Evolutionary conservation across 2,329 filamentous ascomycete species (phyloP), one percentile per base, ranked within the genome.

Genomic region (Fusarium bulbicola): DNA sequence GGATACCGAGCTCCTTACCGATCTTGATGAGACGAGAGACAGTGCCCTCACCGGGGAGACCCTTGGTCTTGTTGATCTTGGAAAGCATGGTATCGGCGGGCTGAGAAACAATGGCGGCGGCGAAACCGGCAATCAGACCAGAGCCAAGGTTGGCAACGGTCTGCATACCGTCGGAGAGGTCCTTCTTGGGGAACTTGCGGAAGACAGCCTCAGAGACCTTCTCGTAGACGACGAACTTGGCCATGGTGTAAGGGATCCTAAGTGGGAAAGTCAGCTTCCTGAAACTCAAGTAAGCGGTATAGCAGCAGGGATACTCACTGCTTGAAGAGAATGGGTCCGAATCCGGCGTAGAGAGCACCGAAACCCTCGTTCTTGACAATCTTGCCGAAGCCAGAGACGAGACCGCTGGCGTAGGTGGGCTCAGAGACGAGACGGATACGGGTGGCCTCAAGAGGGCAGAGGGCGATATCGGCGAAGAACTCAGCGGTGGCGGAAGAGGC

Each of bases 31-130:
- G 86, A 84, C 94, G 92, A 83, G 87, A 89, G 82, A 89, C 89
- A 79, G 93, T 96, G 80, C 94, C 91, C 88, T 97, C 93, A 88
- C 94, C 94, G 76, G 94, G 93, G 70, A 91, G 87, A 85, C 93
- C 94, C 88, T 94, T 91, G 86, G 92, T 94, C 92, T 96, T 96
- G 92, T 97, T 97, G 89, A 97, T 96, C 91, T 95, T 96, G 86
- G 90, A 93, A 75, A 97, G 91, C 94, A 97, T 97, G 82, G 94
- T 97, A 84, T 97, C 94, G 83, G 94, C 94, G 78, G 94, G 94
- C 87, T 97, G 94, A 73, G 94, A 97, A 82, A 97, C 89, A 79
- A 95, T 83, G 81, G 94, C 94, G 79, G 94, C 94, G 79, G 93
- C 94, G 86, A 97, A 94, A 92, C 94, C 84, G 73, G 84, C 84